Conservation (phyloP, 345 rosid species). For the Salix viminalis region DNA sequence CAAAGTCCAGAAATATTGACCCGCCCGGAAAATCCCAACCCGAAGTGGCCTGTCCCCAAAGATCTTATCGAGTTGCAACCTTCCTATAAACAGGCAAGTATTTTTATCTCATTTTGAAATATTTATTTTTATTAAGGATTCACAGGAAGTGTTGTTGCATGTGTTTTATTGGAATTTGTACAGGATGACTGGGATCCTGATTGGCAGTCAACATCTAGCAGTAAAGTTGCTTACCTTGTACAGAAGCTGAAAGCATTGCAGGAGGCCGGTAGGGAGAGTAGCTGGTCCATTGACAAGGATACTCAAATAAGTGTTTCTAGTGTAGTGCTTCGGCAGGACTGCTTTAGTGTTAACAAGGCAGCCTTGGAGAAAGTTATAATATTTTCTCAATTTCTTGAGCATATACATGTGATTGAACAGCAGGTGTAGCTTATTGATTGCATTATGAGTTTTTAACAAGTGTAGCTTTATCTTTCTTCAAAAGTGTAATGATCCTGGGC, state of each 20-base stretch:
- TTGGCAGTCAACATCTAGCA: constrained; percentile 95
- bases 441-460: neutral
- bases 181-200: constrained; percentile 98
- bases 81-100: constrained; percentile 78
- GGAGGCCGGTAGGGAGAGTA: constrained; percentile 34
- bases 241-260: constrained; percentile 63
- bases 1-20: constrained; percentile 71
- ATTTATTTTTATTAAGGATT: neutral
- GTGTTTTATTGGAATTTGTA: constrained; percentile 18
- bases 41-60: constrained; percentile 94
- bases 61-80: constrained; percentile 98
- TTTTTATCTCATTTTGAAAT: neutral
- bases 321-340: constrained; percentile 15
- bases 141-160: constrained; percentile 7
- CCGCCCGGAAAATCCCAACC: constrained; percentile 91
- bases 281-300: constrained; percentile 22
- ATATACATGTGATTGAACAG: constrained; percentile 76
- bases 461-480: neutral
- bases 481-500: neutral
- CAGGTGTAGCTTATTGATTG: constrained; percentile 49
- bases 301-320: constrained; percentile 18
- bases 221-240: constrained; percentile 82
- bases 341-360: constrained; percentile 25
- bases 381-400: constrained; percentile 96
- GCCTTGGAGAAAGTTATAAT: constrained; percentile 68